Evolutionary conservation across 306 rosid species (phyloP).

Genomic region (Vigna radiata): DNA sequence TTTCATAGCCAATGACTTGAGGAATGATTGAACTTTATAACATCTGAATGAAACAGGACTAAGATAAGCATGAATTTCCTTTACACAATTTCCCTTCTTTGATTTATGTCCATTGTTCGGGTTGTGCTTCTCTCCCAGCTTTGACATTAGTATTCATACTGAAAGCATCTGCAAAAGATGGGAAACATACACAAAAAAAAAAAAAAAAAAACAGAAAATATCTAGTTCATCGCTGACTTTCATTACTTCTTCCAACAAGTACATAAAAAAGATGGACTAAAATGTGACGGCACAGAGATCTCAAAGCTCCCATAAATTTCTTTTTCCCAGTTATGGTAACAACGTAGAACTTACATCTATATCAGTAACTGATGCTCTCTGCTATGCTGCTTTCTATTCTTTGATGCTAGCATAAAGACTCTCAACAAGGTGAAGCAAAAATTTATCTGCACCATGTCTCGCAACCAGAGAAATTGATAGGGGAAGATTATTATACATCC

Average conservation of each 20-base stretch:
- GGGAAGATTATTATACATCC: constrained; percentile 69
- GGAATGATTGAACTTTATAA: not conserved
- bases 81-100: not conserved
- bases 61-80: not conserved
- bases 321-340: not conserved
- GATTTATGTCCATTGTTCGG: constrained; percentile 1
- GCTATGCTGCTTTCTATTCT: constrained; percentile 46
- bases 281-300: not conserved
- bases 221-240: not conserved
- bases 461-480: constrained; percentile 80
- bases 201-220: constrained; percentile 56
- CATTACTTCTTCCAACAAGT: not conserved
- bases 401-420: constrained; percentile 57
- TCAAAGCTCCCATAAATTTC: not conserved
- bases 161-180: constrained; percentile 5
- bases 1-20: not conserved
- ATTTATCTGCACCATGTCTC: constrained; percentile 76
- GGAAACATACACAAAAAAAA: constrained; percentile 13
- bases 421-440: constrained; percentile 76
- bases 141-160: not conserved
- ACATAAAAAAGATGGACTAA: constrained; percentile 25
- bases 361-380: constrained; percentile 10
- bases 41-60: not conserved
- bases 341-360: not conserved
- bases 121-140: not conserved